Evolutionary conservation across 441 rosid genomes (phyloP), one percentile per base, ranked within the genome.

Genomic region (Dalechampia spathulata): DNA sequence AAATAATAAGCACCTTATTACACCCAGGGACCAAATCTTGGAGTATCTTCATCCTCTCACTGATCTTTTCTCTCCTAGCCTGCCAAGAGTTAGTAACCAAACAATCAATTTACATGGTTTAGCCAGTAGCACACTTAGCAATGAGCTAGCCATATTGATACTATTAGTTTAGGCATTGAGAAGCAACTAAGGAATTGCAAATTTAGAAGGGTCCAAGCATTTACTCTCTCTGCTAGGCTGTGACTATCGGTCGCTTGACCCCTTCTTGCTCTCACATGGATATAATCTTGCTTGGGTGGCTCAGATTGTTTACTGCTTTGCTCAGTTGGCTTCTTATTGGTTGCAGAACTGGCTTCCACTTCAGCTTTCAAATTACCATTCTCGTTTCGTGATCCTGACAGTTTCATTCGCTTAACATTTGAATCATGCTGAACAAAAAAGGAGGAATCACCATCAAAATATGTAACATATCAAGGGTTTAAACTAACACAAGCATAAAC

Each of bases 211-310:
- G 45, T 63, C 19, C 56, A 66, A 71, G 11, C 46, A 71, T 64
- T 73, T 80, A 87, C 92, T 79, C 92, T 82, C 67, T 86, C 95
- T 14, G 95, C 87, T 58, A 86, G 66, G 65, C 95, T 86, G 68
- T 86, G 95, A 60, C 95, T 84, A 67, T 84, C 95, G 54, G 96
- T 87, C 40, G 96, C 96, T 78, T 85, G 90, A 36, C 93, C 96
- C 72, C 93, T 74, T 75, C 80, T 79, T 23, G 86, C 90, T 69
- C 93, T 84, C 16, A 87, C 90, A 74, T 83, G 92, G 52, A 84
- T 71, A 26, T 78, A 84, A 60, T 76, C 87, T 64, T 71, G 84
- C 75, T 80, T 90, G 16, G 84, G 81, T 7, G 78, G 87, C 71
- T 85, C 90, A 0, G 76, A 58, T 5, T 76, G 74, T 76, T 81